Evolutionary conservation across 129 eudicot genomes (phyloP), one percentile per base, ranked within the genome.

Genomic region (Artemisia tridentata): DNA sequence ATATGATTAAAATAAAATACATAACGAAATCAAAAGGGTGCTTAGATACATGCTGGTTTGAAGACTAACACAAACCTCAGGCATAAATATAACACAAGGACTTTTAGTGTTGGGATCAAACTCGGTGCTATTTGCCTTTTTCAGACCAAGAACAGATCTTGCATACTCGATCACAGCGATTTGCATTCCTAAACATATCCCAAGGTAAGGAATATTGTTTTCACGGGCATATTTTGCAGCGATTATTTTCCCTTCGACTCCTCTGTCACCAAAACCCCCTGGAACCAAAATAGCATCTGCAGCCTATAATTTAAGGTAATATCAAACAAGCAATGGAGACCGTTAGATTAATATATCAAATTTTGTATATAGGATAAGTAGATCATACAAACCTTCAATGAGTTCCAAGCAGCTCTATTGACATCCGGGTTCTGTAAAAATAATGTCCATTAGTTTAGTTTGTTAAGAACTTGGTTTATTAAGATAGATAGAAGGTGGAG

Each of bases 211-310:
- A n/a, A 88, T 75, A 49, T 67, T 70, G 70, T 84, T 86, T 78
- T 88, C 84, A 27, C 97, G 96, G 45, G 97, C 97, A 72, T 91
- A 91, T 55, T 88, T 88, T 53, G 97, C 96, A 60, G 97, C 96
- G 52, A 86, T 76, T 45, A 91, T 91, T 75, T 91, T 91, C 70
- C 97, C 97, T 85, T 91, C 91, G 10, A 91, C 91, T 4, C 97
- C 97, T 75, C 97, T 80, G 80, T 91, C 96, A 79, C 97, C 97
- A 83, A 91, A 91, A 4, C 97, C 97, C 47, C 97, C 97, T 19
- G 97, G 97, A 71, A 91, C 97, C 16, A 91, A 78, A 38, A 91
- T 75, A 71, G 81, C 97, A 75, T 86, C 88, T 17, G 97, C 90
- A 45, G 87, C 83, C 89, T 89, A 57, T 62, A 73, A 15, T 54